Evolutionary conservation across 805 yeast genomes (phyloP), one percentile per base, ranked within the genome.

Genomic region (Ogataea pignaliae): DNA sequence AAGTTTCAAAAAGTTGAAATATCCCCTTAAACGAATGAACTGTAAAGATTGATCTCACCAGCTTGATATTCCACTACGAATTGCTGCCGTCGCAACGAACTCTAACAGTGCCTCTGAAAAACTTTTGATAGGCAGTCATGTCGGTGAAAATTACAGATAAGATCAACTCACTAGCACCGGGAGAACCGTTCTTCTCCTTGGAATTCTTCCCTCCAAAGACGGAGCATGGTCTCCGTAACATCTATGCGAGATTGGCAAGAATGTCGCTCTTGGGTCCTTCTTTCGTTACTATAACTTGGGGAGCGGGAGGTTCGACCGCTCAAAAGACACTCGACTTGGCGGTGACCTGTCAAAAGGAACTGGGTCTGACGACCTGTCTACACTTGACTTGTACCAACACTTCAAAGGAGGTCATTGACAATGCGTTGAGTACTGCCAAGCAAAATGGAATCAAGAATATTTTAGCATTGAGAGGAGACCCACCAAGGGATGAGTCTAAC

Each of bases 201-300:
- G 99, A 93, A 70, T 93, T 93, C 64, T 93, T 93, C 69, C 99
- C 99, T 7, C 99, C 99, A 18, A 89, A 93, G 65, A 93, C 99
- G 0, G 90, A 86, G 29, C 52, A 73, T 58, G 99, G 98, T 53
- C 76, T 85, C 61, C 75, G 85, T 51, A 93, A 93, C 65, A 69
- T 93, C 49, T 71, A 86, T 40, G 88, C 90, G 28, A 84, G 99
- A 65, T 78, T 93, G 66, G 80, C 79, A 57, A 81, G 99, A 57
- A 84, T 93, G 90, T 80, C 87, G 50, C 84, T 85, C 3, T 68
- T 93, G 49, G 90, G 89, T 44, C 98, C 98, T 3, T 69, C 84
- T 13, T 95, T 93, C 61, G 83, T 91, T 43, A 88, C 96, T 3
- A 85, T 93, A 12, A 93, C 99, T 0, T 93, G 98, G 97, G 99